These are phyloP conservation scores for Penicillium goetzii DNA, from an alignment of 495 filamentous ascomycete species.

Conservation along the genomic window DNA sequence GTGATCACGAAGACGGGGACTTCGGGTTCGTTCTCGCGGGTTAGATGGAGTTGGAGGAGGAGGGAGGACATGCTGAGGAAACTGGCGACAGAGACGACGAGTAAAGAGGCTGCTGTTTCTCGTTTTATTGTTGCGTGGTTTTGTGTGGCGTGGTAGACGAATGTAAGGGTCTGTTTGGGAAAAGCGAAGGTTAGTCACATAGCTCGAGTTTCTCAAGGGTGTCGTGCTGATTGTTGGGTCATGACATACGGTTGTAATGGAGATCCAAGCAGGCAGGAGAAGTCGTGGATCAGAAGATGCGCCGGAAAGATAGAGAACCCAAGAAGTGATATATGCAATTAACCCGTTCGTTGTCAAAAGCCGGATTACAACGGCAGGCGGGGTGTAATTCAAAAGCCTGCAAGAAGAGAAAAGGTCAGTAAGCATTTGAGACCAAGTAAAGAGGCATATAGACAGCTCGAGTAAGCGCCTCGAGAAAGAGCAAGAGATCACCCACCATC, in stretches of 20 bases:
- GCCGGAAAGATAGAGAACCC: conserved; percentile 75
- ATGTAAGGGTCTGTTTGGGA: conserved; percentile 64
- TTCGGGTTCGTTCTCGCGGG: conserved; percentile 63
- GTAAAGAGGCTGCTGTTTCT: conserved; percentile 76
- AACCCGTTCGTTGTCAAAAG: conserved; percentile 77
- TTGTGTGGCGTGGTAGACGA: conserved; percentile 79
- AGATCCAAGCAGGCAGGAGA: conserved; percentile 84
- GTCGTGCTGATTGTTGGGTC: not conserved
- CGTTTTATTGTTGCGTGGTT: conserved; percentile 80
- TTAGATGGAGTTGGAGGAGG: conserved; percentile 68
- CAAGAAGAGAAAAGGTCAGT: not conserved
- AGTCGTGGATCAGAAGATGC: conserved; percentile 75
- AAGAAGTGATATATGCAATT: conserved; percentile 81
- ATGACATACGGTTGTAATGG: conserved; percentile 70
- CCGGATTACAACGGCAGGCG: conserved; percentile 80
- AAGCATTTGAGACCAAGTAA: not conserved
- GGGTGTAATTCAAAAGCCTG: conserved; percentile 87
- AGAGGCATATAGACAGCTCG: not conserved
- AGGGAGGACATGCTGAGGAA: conserved; percentile 76
- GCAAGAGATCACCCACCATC: conserved; percentile 61
- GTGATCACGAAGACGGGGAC: conserved; percentile 64
- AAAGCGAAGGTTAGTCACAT: not conserved
- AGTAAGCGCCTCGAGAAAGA: not conserved
- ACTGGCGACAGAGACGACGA: conserved; percentile 73
- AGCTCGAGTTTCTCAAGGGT: not conserved